Percentiles rank a stretch among this genome's conserved stretches.
Evolutionary conservation across 23 red algal species (phyloP).

Genomic region (Chondrus crispus): DNA sequence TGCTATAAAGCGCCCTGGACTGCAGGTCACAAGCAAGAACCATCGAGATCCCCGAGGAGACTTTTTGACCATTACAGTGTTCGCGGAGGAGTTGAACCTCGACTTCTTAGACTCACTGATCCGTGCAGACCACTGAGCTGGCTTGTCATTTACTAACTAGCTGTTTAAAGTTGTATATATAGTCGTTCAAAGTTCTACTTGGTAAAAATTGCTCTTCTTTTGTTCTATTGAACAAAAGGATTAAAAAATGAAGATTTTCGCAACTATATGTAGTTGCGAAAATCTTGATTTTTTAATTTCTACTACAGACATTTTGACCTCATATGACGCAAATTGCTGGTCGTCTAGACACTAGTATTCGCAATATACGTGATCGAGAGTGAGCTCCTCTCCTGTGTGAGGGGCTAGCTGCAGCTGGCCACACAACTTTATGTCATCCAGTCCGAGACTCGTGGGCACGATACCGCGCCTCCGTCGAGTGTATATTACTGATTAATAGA

Average conservation of each 20-base stretch:
- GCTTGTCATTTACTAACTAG: not conserved
- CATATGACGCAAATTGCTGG: not conserved
- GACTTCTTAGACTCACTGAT: not conserved
- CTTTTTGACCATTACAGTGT: not conserved
- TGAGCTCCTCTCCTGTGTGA: no score
- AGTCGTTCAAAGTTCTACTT: not conserved
- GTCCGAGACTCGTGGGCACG: no score
- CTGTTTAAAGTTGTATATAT: not conserved
- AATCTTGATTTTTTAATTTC: not conserved
- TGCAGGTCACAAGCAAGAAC: not conserved
- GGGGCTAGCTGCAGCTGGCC: no score
- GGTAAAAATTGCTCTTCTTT: not conserved
- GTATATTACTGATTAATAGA: no score
- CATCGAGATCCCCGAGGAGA: not conserved
- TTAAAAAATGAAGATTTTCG: not conserved
- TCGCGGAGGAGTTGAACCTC: not conserved
- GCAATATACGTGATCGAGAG: no score
- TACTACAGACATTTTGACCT: not conserved
- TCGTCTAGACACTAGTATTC: not conserved
- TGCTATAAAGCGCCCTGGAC: not conserved
- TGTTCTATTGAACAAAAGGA: not conserved
- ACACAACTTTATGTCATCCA: no score
- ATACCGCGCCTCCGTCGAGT: no score
- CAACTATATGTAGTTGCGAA: not conserved
- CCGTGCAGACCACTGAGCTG: not conserved